Conservation (phyloP, 2,329 filamentous ascomycete species). For the Cryphonectria radicalis region DNA sequence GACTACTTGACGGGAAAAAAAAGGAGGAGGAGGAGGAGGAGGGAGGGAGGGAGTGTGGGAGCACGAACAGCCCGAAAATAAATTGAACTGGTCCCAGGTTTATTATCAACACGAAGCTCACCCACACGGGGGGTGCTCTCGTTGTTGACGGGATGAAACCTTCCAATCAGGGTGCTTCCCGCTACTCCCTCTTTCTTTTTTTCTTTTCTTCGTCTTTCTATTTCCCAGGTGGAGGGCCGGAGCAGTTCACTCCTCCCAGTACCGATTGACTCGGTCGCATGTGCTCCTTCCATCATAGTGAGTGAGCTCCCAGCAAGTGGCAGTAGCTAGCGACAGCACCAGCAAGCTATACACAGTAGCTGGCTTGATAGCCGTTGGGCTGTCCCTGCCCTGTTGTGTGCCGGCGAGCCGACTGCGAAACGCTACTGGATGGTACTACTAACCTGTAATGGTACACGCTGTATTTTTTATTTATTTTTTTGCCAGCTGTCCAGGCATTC, state of each 20-base stretch:
- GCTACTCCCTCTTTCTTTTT: not conserved
- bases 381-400: not conserved
- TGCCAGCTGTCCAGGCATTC: not conserved
- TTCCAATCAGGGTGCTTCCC: conserved; percentile 2
- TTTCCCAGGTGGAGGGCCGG: not conserved
- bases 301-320: not conserved
- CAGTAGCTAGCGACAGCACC: not conserved
- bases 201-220: not conserved
- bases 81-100: not conserved
- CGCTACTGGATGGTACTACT: not conserved
- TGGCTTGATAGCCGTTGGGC: not conserved
- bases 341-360: not conserved
- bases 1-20: not conserved
- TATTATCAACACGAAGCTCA: conserved; percentile 2
- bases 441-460: not conserved
- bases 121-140: not conserved
- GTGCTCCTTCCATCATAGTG: not conserved
- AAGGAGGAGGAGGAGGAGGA: not conserved
- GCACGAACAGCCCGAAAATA: not conserved
- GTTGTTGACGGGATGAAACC: not conserved
- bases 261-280: not conserved
- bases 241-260: conserved; percentile 2
- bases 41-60: not conserved
- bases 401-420: not conserved
- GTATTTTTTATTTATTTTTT: not conserved